Evolutionary conservation across 352 stramenopile species (phyloP), one percentile per base, ranked within the genome.

Genomic region (Peronosclerospora sorghi): DNA sequence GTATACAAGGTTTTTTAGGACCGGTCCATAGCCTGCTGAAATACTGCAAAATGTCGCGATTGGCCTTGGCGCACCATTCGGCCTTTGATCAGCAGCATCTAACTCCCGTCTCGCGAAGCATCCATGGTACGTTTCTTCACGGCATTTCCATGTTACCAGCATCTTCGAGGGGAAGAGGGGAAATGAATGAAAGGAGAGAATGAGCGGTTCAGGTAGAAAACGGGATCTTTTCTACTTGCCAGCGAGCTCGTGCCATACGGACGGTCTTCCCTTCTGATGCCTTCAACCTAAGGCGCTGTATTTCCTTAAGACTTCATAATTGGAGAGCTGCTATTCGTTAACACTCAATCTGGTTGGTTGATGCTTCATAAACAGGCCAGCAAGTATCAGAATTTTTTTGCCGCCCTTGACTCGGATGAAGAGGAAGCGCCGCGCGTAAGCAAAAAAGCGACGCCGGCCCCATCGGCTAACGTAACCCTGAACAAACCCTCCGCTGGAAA

Each of bases 401-500:
- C 68, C 48, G 62, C 59, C 60, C 61, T 86, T 42, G 73, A 83
- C 66, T 86, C 73, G 54, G 73, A 86, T 57, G 73, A 86, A 57
- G 73, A 86, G 59, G 73, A 86, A 57, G 61, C 63, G 32, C 69
- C 69, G 38, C 72, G 65, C 50, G 75, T 82, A 61, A 72, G 56
- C 51, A 78, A 83, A 62, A 68, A 73, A 65, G 54, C 57, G 29
- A 57, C 58, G 45, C 55, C 67, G 32, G 48, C 73, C 12, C 50
- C 73, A 40, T 73, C 70, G 24, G 53, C 72, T 36, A 65, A 70
- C 27, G 76, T 88, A 37, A 42, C 71, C 36, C 58, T 89, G 35
- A 89, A 89, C 72, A 89, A 89, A 73, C 77, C 77, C 35, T 68
- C 73, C 30, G 77, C 77, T 20, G 76, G 77, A 45, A 89, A 89